Evolutionary conservation across 371 early-diverging fungal genomes (phyloP), one percentile per base, ranked within the genome.

Genomic region (Actinomortierella ambigua): DNA sequence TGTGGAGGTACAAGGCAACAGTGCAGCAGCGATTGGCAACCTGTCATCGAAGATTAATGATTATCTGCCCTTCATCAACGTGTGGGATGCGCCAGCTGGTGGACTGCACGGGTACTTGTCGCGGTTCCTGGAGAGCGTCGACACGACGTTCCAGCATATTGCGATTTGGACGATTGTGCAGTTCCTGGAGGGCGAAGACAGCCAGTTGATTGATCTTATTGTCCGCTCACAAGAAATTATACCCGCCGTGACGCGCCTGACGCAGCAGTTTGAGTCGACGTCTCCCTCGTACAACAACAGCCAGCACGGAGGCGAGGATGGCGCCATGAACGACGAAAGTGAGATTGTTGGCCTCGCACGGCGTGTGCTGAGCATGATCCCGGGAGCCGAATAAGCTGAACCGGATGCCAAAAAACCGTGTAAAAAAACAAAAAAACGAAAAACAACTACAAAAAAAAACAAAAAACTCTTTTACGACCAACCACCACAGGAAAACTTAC

Each of bases 161-260:
- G 93, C 91, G 7, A 85, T 95, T n/a, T 95, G 95, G 95, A 93
- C 94, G 15, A 84, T 95, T 59, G 88, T 92, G 29, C 92, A 93
- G 76, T 89, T 93, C 66, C 67, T 91, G 57, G 92, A 93, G 57
- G 87, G 86, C 11, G 79, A 70, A 52, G 83, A 88, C 80, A 75
- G 59, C 23, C 49, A 61, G 18, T 53, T 55, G 55, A 59, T 69
- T 34, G 63, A 65, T 1, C 47, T 75, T 50, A 71, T 71, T 28
- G 66, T 56, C 23, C 55, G 54, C 50, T 71, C 73, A 39, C 40
- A 49, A 41, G 63, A 66, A 22, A 59, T 71, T 66, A 71, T 71
- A 63, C 73, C 73, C 63, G 73, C 66, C 18, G 73, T 71, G 24
- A 48, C 49, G 29, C 53, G 55, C 39, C 20, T 71, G 62, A 63